These are phyloP conservation scores for Globisporangium solare DNA, from an alignment of 352 stramenopile species.

Conservation along the genomic window DNA sequence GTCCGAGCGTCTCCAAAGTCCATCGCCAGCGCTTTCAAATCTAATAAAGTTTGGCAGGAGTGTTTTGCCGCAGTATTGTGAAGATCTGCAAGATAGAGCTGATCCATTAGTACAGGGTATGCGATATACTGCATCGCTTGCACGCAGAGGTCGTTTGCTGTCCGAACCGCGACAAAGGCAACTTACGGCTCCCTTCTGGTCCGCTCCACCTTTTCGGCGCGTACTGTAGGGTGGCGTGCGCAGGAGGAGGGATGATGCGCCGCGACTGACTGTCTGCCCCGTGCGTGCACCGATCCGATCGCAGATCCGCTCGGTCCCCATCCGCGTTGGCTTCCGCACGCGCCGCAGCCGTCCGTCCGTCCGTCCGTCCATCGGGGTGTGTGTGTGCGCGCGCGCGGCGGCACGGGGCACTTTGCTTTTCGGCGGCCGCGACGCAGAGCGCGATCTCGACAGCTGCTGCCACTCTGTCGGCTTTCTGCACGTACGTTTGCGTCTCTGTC, in stretches of 20 bases:
- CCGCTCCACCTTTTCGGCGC: too few relatives aligned
- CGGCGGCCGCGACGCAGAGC: constrained; percentile 13
- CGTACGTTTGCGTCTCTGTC: not conserved
- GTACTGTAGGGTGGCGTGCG: not conserved
- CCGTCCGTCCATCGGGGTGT: constrained; percentile 5
- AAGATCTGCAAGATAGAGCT: too few relatives aligned
- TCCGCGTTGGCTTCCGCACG: not conserved
- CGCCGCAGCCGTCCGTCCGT: constrained; percentile 2
- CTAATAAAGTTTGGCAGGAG: too few relatives aligned
- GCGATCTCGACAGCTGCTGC: too few relatives aligned
- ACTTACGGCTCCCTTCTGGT: too few relatives aligned
- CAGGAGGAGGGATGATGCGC: not conserved
- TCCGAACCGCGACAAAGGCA: too few relatives aligned
- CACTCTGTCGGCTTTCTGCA: not conserved
- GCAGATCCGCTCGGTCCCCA: not conserved
- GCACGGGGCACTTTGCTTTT: constrained; percentile 15
- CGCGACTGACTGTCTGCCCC: not conserved
- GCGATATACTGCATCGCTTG: too few relatives aligned
- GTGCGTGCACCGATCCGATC: not conserved
- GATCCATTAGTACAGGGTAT: too few relatives aligned
- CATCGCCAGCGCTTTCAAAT: too few relatives aligned
- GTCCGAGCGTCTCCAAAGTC: not conserved
- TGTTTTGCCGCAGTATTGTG: too few relatives aligned
- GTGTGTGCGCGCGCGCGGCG: too few relatives aligned
- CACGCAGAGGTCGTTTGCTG: too few relatives aligned